phyloP scores from a whole-genome alignment of 2,329 filamentous ascomycete species.

The Penicillium sp. region DNA sequence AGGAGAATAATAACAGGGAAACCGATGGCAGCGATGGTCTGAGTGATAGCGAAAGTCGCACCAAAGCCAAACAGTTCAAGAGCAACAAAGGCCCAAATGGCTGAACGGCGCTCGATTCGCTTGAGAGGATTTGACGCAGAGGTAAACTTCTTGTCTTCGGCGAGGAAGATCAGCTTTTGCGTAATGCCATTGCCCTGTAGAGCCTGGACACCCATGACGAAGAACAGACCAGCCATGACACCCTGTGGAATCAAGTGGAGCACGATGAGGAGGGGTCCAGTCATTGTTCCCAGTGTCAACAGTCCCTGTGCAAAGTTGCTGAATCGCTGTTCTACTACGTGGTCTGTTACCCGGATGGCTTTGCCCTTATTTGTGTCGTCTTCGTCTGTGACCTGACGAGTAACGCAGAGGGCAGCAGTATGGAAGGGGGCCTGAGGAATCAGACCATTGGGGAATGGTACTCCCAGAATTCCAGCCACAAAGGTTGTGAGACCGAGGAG shows the following conservation, averaged over 20 bases:
- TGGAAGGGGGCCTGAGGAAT: conserved; percentile 84
- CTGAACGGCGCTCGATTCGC: conserved; percentile 57
- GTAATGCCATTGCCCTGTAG: conserved; percentile 76
- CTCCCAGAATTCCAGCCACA: conserved; percentile 69
- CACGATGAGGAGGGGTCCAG: conserved; percentile 68
- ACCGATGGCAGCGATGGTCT: conserved; percentile 78
- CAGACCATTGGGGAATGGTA: conserved; percentile 78
- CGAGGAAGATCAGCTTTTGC: conserved; percentile 67
- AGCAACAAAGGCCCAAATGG: conserved; percentile 69
- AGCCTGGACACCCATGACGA: conserved; percentile 79
- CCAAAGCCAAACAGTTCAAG: conserved; percentile 69
- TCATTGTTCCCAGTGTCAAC: conserved; percentile 75
- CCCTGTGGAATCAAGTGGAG: conserved; percentile 76
- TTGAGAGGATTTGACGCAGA: conserved; percentile 56
- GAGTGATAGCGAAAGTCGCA: conserved; percentile 77
- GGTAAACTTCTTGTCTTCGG: conserved; percentile 63
- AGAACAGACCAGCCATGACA: conserved; percentile 77
- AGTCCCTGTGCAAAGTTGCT: conserved; percentile 77
- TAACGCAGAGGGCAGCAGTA: conserved; percentile 74
- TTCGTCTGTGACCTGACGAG: conserved; percentile 51
- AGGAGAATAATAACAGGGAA: conserved; percentile 73
- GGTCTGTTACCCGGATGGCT: conserved; percentile 59
- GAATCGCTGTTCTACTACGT: conserved; percentile 66
- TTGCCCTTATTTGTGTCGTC: conserved; percentile 61
- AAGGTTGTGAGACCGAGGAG: conserved; percentile 75